Base-by-base conservation (phyloP, 805 yeast species). In the Groenewaldozyma tartarivorans region DNA sequence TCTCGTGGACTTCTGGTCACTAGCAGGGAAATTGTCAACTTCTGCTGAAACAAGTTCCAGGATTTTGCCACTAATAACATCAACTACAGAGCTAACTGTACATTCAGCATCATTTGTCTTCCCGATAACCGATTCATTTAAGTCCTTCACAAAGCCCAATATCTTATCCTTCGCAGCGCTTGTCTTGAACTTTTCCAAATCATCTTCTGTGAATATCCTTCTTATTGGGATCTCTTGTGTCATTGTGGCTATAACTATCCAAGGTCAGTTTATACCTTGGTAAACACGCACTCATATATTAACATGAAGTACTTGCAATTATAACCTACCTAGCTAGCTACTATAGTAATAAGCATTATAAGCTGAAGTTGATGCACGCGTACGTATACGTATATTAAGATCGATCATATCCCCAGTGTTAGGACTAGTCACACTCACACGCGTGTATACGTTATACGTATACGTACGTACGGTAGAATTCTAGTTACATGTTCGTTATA, bases 51-150 rank as follows among this genome's bases (percentile, higher is more conserved):
- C 71, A 1, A 61, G 52, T 7, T 68, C 69, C 13, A 90, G 57
- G 0, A 76, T 38, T 0, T 40, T 45, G n/a, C n/a, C n/a, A 19
- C 71, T 43, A 4, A 80, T 43, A 0, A 60, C 46, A 1, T 52
- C 44, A 1, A 71, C 58, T 2, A 46, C 45, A 35, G 45, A 15
- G 42, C 42, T 15, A 2, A 63, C 54, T 0, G 63, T 58, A 33
- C 70, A 66, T 1, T 48, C 67, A 27, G 68, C 73, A 36, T 75
- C 75, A 34, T 79, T 69, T 15, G 74, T 65, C 35, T 57, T 63
- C 7, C 90, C 94, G 17, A 55, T 60, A 1, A 85, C 90, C 18
- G 87, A 68, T 1, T 62, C 61, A 34, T 86, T 86, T 32, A 90
- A 63, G 1, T 61, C 58, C 16, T 58, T 58, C 1, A 87, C 68